Percentiles rank a stretch among this genome's conserved stretches.
Conservation (phyloP, 129 eudicot species). For the Solidago caesia region DNA sequence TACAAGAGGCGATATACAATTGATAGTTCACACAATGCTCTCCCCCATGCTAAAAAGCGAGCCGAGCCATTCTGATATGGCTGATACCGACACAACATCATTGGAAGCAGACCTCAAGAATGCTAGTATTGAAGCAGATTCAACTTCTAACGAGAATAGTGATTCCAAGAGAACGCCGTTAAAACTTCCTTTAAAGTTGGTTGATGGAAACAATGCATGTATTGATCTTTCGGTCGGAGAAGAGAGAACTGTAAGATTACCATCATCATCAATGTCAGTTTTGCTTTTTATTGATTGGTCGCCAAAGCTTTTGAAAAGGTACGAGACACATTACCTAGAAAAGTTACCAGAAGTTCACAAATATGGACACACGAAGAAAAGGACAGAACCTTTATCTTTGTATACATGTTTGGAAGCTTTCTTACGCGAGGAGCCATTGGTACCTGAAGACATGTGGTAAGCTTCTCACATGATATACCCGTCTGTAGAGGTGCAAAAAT, state of each 20-base stretch:
- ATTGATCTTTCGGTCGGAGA: constrained; percentile 83
- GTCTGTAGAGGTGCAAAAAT: not conserved
- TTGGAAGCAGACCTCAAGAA: constrained; percentile 38
- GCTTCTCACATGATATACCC: constrained; percentile 23
- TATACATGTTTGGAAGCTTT: constrained; percentile 92
- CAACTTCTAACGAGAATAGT: constrained; percentile 32
- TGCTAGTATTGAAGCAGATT: constrained; percentile 35
- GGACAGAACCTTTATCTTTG: constrained; percentile 89
- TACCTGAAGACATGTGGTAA: constrained; percentile 99
- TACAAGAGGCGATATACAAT: constrained; percentile 85
- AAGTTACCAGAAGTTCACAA: constrained; percentile 79
- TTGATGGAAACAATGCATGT: constrained; percentile 83
- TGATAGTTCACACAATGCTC: constrained; percentile 71
- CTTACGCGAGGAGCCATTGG: constrained; percentile 95
- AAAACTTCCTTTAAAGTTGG: constrained; percentile 83
- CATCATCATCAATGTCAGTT: constrained; percentile 72
- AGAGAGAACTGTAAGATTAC: constrained; percentile 70
- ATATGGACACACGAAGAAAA: constrained; percentile 70
- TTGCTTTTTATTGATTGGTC: constrained; percentile 93
- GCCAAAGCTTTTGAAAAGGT: constrained; percentile 67
- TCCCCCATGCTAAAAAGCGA: constrained; percentile 70
- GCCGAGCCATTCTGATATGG: constrained; percentile 9
- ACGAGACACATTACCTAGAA: constrained; percentile 70
- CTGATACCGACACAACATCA: constrained; percentile 33
- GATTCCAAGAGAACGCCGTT: constrained; percentile 30